These are phyloP conservation scores for Floccularia luteovirens DNA, from an alignment of 768 basidiomycete genomes.

Conservation along the genomic window DNA sequence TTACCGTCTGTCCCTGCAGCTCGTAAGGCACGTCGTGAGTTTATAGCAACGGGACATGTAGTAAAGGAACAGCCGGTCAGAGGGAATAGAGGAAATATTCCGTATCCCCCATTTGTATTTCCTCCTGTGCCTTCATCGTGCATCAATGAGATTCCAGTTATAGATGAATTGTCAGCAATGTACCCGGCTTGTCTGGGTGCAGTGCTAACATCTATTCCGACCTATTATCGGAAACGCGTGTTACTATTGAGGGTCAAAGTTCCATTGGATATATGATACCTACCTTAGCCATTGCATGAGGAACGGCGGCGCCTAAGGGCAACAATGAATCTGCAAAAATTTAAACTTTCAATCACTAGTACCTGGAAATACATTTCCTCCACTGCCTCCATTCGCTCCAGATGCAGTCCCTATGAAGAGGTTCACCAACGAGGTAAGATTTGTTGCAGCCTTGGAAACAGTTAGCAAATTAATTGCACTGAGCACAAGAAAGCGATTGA, in stretches of 20 bases:
- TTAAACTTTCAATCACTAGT: not conserved
- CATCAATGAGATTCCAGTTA: conserved; percentile 40
- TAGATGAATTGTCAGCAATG: conserved; percentile 34
- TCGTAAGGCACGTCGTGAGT: conserved; percentile 30
- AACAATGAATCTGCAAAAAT: not conserved
- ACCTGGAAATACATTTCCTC: conserved; percentile 45
- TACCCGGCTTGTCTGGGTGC: conserved; percentile 45
- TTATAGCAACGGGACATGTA: conserved; percentile 33
- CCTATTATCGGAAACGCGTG: conserved; percentile 15
- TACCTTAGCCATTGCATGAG: conserved; percentile 48
- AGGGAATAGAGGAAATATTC: conserved; percentile 45
- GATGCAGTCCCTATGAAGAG: conserved; percentile 44
- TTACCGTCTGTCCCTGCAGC: conserved; percentile 35
- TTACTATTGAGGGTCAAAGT: not conserved
- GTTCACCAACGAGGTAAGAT: conserved; percentile 39
- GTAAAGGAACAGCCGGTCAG: conserved; percentile 30
- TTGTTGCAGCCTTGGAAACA: conserved; percentile 9
- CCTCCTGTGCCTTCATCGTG: conserved; percentile 50
- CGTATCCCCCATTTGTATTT: conserved; percentile 41
- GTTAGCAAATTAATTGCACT: not conserved
- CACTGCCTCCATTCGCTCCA: conserved; percentile 34
- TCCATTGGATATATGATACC: no score
- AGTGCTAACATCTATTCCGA: conserved; percentile 43
- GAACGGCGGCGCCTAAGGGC: conserved; percentile 30
- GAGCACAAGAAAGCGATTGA: not conserved